phyloP scores from a whole-genome alignment of 2,329 filamentous ascomycete genomes.

The Diaporthe sp. region DNA sequence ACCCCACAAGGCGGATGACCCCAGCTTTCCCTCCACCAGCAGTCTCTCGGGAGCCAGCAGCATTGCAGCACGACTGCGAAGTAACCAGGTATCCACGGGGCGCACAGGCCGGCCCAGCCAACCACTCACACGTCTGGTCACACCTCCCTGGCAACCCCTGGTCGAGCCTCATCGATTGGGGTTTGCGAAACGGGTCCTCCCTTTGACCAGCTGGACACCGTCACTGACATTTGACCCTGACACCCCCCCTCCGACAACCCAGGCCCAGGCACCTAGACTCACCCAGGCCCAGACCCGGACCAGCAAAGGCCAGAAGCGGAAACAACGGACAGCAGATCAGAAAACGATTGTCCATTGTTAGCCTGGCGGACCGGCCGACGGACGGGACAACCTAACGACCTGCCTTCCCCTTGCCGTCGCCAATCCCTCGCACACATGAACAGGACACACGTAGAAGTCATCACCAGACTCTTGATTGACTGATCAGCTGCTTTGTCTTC shows the following conservation, averaged over 20 bases:
- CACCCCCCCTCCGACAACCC: not conserved
- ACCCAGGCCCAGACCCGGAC: constrained; percentile 4
- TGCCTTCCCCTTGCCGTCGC: constrained; percentile 8
- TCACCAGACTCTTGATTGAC: constrained; percentile 19
- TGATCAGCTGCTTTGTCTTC: not conserved
- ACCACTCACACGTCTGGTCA: not conserved
- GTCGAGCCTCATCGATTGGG: constrained; percentile 26
- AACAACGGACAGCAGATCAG: constrained; percentile 24
- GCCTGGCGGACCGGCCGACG: constrained; percentile 22
- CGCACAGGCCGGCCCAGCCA: not conserved
- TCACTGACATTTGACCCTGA: not conserved
- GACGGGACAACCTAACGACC: not conserved
- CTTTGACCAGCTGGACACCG: constrained; percentile 25
- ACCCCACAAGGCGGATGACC: constrained; percentile 28
- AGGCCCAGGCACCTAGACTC: not conserved
- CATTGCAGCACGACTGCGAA: not conserved
- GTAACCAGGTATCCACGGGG: not conserved
- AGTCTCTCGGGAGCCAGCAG: not conserved
- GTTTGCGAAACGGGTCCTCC: constrained; percentile 25
- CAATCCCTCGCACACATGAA: constrained; percentile 11
- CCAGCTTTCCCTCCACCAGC: not conserved
- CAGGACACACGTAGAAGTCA: constrained; percentile 2
- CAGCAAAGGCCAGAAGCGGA: constrained; percentile 21
- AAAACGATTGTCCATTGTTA: constrained; percentile 30
- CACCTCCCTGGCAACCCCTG: constrained; percentile 21